Evolutionary conservation across 768 basidiomycete genomes (phyloP), one percentile per base, ranked within the genome.

Genomic region (Boletellus ananiceps): DNA sequence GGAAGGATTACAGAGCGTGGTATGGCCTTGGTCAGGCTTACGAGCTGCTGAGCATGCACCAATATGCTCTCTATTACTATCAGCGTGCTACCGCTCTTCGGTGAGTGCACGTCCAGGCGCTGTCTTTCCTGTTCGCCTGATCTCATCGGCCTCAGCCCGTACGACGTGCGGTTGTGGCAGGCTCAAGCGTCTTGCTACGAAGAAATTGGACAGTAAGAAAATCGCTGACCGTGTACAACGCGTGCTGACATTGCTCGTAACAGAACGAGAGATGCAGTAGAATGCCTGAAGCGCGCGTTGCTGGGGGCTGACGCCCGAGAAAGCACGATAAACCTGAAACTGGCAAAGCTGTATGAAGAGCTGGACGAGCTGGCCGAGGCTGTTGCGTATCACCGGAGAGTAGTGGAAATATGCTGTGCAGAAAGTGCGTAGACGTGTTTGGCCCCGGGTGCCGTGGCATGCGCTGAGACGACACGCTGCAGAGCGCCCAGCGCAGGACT

Each of bases 11-110:
- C 62, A 73, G 95, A 50, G 95, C 94, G 6, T 99, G 96, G 96
- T 97, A 94, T 69, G 96, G 96, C 32, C 83, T 99, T 45, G 96
- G 95, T 3, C 96, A 99, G 65, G 93, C 95, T 12, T 99, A 98
- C 64, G 95, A 98, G 61, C 76, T 99, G 19, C 71, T 98, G 46
- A 93, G 88, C 62, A 98, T 98, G 94, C 92, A 92, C 54, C 85
- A 91, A 63, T 98, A 98, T 71, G 88, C 95, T 5, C 74, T 98
- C 25, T 84, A 95, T 68, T 99, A 98, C 69, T 98, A 94, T 64
- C 94, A 97, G 62, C 84, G 91, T 60, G 94, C 96, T 4, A 94
- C 93, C 23, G 88, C 94, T 16, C 74, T 98, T 47, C 76, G 93
- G 92, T 93, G 58, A 49, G 69, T 48, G 34, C 23, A 27, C 48